Evolutionary conservation across 2,329 filamentous ascomycete genomes (phyloP).

Genomic region (Colletotrichum higginsianum): DNA sequence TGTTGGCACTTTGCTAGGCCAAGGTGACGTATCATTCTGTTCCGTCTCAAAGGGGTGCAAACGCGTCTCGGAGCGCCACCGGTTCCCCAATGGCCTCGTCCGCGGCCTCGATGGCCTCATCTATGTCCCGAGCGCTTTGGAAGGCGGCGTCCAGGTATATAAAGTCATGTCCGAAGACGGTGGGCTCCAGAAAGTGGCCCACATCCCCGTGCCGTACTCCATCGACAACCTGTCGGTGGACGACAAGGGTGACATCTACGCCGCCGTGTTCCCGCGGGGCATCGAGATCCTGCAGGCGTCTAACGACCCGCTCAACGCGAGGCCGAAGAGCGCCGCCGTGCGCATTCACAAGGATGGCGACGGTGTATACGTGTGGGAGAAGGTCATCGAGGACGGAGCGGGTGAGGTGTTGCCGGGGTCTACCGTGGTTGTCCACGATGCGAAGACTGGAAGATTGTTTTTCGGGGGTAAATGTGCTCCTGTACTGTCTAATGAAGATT

Average conservation of each 20-base stretch:
- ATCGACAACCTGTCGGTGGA: slow-evolving; percentile 50
- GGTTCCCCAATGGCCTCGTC: slow-evolving; percentile 52
- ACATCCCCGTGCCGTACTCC: slow-evolving; percentile 44
- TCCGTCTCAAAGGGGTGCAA: slow-evolving; percentile 43
- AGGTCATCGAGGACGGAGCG: slow-evolving; percentile 48
- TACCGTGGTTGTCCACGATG: slow-evolving; percentile 48
- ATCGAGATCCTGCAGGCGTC: slow-evolving; percentile 39
- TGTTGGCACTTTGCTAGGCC: slow-evolving; percentile 45
- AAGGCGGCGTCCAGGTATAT: slow-evolving; percentile 45
- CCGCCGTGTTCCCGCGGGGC: slow-evolving; percentile 45
- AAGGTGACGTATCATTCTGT: slow-evolving; percentile 51
- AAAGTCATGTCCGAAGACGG: slow-evolving; percentile 18
- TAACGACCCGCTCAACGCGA: slow-evolving; percentile 44
- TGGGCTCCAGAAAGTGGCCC: slow-evolving; percentile 41
- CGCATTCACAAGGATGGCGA: slow-evolving; percentile 43
- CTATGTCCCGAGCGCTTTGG: slow-evolving; percentile 50
- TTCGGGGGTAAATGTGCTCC: slow-evolving; percentile 45
- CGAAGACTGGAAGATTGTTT: slow-evolving; percentile 48
- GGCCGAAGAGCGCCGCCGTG: slow-evolving; percentile 43
- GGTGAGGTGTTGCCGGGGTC: slow-evolving; percentile 46
- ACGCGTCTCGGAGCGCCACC: slow-evolving; percentile 43
- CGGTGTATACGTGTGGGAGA: slow-evolving; percentile 44
- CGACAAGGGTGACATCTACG: slow-evolving; percentile 46
- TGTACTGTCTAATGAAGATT: too few relatives aligned
- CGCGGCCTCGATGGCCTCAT: slow-evolving; percentile 47